phyloP scores from a whole-genome alignment of 1,284 basidiomycete genomes.

The Vanrija humicola region DNA sequence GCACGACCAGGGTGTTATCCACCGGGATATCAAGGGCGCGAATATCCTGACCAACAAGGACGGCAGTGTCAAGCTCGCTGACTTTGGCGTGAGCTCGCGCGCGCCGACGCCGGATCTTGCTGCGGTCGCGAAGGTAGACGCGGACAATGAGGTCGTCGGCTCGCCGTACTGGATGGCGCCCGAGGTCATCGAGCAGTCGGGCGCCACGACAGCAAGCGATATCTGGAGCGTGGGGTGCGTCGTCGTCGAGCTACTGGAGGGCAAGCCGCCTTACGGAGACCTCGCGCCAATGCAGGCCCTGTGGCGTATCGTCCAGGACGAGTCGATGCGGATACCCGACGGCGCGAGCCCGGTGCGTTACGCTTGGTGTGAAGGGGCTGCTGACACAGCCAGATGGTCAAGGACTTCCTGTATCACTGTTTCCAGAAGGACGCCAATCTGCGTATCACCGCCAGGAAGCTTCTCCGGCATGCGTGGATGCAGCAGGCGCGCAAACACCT shows the following conservation, averaged over 20 bases:
- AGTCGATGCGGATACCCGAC: constrained; percentile 91
- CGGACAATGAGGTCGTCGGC: constrained; percentile 84
- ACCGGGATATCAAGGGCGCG: constrained; percentile 97
- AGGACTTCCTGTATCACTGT: constrained; percentile 94
- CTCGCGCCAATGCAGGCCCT: constrained; percentile 97
- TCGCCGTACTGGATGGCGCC: constrained; percentile 99
- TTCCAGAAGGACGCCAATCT: constrained; percentile 97
- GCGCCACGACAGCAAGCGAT: constrained; percentile 93
- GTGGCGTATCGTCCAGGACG: constrained; percentile 96
- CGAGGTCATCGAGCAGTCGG: constrained; percentile 94
- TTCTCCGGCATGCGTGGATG: constrained; percentile 96
- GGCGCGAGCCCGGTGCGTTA: constrained; percentile 65
- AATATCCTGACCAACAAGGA: constrained; percentile 98
- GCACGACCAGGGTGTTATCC: constrained; percentile 90
- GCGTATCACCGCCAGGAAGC: constrained; percentile 87
- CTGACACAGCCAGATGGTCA: constrained; percentile 63
- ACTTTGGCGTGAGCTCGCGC: constrained; percentile 78
- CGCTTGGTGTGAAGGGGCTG: not conserved
- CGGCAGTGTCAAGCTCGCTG: constrained; percentile 90
- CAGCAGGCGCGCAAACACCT: constrained; percentile 67
- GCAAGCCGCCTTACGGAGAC: constrained; percentile 91
- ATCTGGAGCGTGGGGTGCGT: constrained; percentile 97
- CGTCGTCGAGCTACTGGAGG: constrained; percentile 92
- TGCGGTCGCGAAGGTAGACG: constrained; percentile 6
- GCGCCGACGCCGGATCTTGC: constrained; percentile 45